Evolutionary conservation across 495 filamentous ascomycete species (phyloP).

Genomic region (Tuber brumale): DNA sequence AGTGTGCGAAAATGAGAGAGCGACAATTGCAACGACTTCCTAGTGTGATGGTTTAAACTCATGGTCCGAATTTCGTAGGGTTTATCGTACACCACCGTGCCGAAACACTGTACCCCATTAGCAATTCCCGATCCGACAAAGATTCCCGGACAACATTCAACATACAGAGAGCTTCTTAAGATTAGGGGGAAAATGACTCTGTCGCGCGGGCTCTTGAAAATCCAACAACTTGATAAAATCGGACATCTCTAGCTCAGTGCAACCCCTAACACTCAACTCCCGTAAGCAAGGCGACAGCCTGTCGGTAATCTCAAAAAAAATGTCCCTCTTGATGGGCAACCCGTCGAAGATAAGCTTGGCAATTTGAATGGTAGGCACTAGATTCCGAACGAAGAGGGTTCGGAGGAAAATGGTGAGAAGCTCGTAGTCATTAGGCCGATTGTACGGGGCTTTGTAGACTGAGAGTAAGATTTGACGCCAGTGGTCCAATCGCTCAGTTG

Average conservation of each 20-base stretch:
- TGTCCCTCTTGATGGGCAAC: constrained; percentile 11
- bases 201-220: neutral
- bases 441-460: constrained; percentile 4
- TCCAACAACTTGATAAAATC: constrained; percentile 20
- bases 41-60: neutral
- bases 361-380: constrained; percentile 4
- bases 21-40: neutral
- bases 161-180: neutral
- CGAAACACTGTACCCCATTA: neutral
- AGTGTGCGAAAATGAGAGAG: neutral
- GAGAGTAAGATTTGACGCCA: neutral
- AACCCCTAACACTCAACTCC: constrained; percentile 18
- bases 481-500: neutral
- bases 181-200: neutral
- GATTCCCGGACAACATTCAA: neutral
- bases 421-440: constrained; percentile 9
- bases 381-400: constrained; percentile 16
- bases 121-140: neutral
- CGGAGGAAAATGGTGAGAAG: constrained; percentile 3
- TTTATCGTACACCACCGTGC: neutral
- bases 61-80: neutral
- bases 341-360: constrained; percentile 16
- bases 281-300: constrained; percentile 6
- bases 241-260: constrained; percentile 2
- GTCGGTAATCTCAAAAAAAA: constrained; percentile 13